phyloP scores from a whole-genome alignment of 2,329 filamentous ascomycete species.

The Trichophyton verrucosum region DNA sequence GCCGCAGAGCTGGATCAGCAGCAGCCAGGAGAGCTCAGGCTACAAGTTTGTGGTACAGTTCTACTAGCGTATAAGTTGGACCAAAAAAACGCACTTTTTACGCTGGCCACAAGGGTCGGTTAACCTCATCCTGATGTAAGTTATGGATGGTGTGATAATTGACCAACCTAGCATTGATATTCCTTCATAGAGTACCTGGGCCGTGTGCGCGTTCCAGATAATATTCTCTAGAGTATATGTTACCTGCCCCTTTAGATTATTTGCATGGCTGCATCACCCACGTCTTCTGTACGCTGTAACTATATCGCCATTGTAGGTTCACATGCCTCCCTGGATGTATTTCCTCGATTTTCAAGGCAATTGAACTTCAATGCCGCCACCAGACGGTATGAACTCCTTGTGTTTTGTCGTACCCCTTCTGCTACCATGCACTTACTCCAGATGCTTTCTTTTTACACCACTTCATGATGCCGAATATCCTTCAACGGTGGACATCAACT shows the following conservation, averaged over 20 bases:
- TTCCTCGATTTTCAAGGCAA: neutral
- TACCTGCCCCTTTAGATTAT: neutral
- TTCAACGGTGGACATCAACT: neutral
- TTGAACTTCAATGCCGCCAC: neutral
- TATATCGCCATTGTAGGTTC: neutral
- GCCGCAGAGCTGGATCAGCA: constrained; percentile 32
- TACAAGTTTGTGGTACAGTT: neutral
- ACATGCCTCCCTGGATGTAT: neutral
- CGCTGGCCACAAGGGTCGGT: neutral
- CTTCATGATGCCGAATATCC: neutral
- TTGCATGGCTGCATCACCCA: neutral
- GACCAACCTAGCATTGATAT: neutral
- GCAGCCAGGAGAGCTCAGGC: constrained; percentile 16
- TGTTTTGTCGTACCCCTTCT: neutral
- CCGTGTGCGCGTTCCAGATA: neutral
- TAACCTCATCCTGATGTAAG: neutral
- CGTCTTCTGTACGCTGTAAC: neutral
- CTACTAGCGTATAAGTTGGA: neutral
- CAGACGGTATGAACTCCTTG: neutral
- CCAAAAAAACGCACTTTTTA: neutral
- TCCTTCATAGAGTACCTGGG: neutral
- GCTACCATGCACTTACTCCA: neutral
- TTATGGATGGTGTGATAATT: neutral
- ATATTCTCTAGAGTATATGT: neutral
- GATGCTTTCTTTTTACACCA: neutral